Conservation (phyloP, 176 grass and related monocot genomes). For the Themeda triandra region DNA sequence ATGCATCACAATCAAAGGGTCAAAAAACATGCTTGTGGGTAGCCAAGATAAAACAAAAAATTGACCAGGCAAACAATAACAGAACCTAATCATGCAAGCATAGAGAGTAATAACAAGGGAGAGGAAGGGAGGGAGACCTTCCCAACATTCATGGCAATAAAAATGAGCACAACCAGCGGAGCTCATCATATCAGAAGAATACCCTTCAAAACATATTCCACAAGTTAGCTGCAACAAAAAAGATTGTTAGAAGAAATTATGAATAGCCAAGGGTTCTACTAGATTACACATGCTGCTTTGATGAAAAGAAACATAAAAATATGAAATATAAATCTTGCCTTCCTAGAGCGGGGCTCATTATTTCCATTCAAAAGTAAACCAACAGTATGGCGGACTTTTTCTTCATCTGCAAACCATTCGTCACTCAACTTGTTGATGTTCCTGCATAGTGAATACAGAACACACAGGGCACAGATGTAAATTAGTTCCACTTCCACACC, state of each 20-base stretch:
- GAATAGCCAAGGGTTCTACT: background rate
- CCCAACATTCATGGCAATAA: conserved; percentile 84
- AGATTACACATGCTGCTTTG: conserved; percentile 3
- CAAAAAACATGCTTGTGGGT: background rate
- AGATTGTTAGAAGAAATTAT: conserved; percentile 27
- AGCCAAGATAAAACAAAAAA: background rate
- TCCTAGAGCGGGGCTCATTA: conserved; percentile 19
- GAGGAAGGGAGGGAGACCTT: conserved; percentile 45
- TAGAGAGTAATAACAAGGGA: background rate
- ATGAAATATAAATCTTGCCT: conserved; percentile 37
- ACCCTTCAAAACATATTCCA: conserved; percentile 93
- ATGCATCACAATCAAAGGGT: background rate
- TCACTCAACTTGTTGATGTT: conserved; percentile 66
- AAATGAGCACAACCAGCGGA: conserved; percentile 73
- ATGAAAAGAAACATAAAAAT: conserved; percentile 21
- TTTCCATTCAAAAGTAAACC: conserved; percentile 56
- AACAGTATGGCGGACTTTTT: conserved; percentile 57
- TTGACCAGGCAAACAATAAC: background rate
- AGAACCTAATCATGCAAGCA: background rate
- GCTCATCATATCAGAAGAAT: conserved; percentile 46
- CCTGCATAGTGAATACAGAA: conserved; percentile 43
- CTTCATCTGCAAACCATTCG: conserved; percentile 88
- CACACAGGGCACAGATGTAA: background rate
- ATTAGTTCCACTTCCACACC: conserved; percentile 14
- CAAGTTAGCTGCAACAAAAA: conserved; percentile 77